These are phyloP conservation scores for Symmetrospora coprosmae DNA, from an alignment of 768 basidiomycete species.

Conservation along the genomic window DNA sequence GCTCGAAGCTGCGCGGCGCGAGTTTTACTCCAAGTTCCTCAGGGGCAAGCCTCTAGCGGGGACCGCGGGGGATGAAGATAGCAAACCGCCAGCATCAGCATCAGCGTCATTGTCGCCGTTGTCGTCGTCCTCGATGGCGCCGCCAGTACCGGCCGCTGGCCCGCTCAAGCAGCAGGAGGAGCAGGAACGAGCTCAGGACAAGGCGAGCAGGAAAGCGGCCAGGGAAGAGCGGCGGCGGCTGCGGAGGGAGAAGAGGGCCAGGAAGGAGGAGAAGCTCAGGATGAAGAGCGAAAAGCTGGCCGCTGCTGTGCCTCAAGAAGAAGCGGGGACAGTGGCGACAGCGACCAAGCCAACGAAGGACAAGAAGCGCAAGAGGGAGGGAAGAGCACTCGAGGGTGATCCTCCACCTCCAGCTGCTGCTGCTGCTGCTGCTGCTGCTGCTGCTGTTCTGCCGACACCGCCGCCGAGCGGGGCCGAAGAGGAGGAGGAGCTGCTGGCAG, in stretches of 20 bases:
- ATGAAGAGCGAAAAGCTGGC: neutral
- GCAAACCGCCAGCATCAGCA: too few species aligned
- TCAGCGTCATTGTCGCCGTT: too few species aligned
- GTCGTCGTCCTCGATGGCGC: too few species aligned
- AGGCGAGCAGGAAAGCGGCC: neutral
- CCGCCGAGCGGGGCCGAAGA: neutral
- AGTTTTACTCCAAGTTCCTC: constrained; percentile 30
- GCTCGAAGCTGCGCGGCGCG: constrained; percentile 25
- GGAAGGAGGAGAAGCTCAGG: neutral
- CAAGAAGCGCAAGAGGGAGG: constrained; percentile 3
- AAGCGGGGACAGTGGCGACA: neutral
- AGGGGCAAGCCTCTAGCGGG: constrained; percentile 21
- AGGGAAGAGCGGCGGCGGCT: constrained; percentile 9
- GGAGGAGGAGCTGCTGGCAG: neutral
- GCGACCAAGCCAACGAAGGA: neutral
- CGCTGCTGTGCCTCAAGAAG: neutral
- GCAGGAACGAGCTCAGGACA: neutral
- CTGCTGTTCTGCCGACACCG: neutral
- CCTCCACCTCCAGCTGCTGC: too few species aligned
- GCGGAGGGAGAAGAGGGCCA: neutral
- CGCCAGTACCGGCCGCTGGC: too few species aligned
- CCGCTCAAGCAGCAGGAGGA: neutral
- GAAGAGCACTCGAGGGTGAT: neutral
- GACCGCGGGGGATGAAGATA: neutral
- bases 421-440: too few species aligned